phyloP scores from a whole-genome alignment of 805 yeast species.

The Grigorovia jiainica region DNA sequence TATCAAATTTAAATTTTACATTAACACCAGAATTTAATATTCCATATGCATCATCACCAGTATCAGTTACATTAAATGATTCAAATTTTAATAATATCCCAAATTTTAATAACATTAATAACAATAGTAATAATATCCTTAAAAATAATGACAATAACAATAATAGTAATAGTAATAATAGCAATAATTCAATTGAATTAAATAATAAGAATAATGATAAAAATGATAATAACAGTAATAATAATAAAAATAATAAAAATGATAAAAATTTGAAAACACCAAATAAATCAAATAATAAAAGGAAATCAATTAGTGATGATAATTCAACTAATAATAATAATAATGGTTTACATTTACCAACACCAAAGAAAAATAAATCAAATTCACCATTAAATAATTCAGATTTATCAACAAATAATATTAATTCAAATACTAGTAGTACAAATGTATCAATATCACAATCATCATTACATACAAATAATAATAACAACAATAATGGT shows the following conservation, averaged over 20 bases:
- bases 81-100: conserved; percentile 1
- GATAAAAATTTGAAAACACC: background rate
- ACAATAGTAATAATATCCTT: background rate
- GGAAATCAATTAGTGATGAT: background rate
- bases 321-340: background rate
- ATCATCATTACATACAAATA: background rate
- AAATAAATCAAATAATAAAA: background rate
- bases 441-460: background rate
- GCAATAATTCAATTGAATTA: conserved; percentile 1
- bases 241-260: background rate
- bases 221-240: conserved; percentile 1
- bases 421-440: background rate
- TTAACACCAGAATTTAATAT: conserved; percentile 32
- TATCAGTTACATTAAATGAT: conserved; percentile 47
- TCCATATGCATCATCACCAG: conserved; percentile 71
- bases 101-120: background rate
- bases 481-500: background rate
- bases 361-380: background rate
- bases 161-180: conserved; percentile 1
- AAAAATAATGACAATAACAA: background rate
- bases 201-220: background rate
- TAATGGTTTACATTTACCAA: background rate
- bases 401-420: background rate
- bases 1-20: conserved; percentile 15
- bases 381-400: background rate